Evolutionary conservation across 2,329 filamentous ascomycete genomes (phyloP).

Genomic region (Sphaceloma murrayae): DNA sequence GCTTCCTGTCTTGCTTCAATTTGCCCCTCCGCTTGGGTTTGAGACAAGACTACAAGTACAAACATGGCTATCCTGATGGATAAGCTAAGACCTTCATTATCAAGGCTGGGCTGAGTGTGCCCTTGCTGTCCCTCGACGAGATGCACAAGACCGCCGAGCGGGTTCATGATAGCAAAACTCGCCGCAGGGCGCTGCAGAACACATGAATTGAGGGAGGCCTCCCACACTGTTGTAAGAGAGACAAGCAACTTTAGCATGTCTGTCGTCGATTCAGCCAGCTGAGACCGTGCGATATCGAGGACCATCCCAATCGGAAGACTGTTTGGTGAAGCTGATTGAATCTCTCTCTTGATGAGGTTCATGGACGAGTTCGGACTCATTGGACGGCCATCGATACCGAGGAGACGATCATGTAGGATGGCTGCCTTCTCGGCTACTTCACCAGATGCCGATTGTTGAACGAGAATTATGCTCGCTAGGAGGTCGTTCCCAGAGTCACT

Average conservation of each 20-base stretch:
- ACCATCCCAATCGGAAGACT: slow-evolving; percentile 21
- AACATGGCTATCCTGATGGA: slow-evolving; percentile 70
- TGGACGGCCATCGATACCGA: neutral
- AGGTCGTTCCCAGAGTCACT: slow-evolving; percentile 42
- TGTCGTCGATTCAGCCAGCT: neutral
- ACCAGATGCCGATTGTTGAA: slow-evolving; percentile 46
- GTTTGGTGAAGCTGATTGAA: neutral
- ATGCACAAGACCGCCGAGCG: slow-evolving; percentile 60
- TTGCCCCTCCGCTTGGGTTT: slow-evolving; percentile 19
- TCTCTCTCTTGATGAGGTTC: slow-evolving; percentile 1
- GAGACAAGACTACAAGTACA: slow-evolving; percentile 48
- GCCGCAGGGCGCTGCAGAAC: slow-evolving; percentile 46
- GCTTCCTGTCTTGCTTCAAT: slow-evolving; percentile 19
- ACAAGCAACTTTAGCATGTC: neutral
- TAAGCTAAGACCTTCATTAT: slow-evolving; percentile 52
- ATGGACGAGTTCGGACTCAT: neutral
- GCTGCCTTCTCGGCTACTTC: slow-evolving; percentile 39
- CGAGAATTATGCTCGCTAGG: slow-evolving; percentile 43
- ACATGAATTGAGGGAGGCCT: slow-evolving; percentile 49
- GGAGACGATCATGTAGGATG: slow-evolving; percentile 22
- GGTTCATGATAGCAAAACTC: slow-evolving; percentile 64
- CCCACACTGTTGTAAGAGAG: slow-evolving; percentile 47
- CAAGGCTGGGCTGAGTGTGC: neutral
- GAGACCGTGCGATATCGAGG: slow-evolving; percentile 34
- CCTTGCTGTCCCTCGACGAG: slow-evolving; percentile 37